Percentiles rank a stretch among this genome's conserved stretches.
Conservation (phyloP, 495 filamentous ascomycete genomes). For the Rusavskia elegans region DNA sequence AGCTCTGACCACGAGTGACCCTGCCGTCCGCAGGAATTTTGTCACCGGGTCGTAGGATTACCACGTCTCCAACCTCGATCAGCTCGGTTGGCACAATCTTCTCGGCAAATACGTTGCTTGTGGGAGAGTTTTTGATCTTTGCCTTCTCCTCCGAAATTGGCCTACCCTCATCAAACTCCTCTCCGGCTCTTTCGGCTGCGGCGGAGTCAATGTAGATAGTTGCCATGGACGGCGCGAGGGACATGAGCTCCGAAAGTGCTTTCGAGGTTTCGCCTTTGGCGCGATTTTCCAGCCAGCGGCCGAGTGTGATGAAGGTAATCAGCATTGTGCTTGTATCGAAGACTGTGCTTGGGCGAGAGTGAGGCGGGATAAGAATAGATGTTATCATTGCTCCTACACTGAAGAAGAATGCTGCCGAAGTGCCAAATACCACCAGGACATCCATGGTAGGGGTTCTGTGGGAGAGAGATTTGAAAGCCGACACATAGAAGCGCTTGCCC, state of each 20-base stretch:
- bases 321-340: slow-evolving; percentile 99
- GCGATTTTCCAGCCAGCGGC: slow-evolving; percentile 82
- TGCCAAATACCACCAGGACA: slow-evolving; percentile 84
- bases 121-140: slow-evolving; percentile 15
- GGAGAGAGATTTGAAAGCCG: slow-evolving; percentile 77
- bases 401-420: slow-evolving; percentile 96
- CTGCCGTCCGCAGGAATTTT: slow-evolving; percentile 91
- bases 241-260: slow-evolving; percentile 90
- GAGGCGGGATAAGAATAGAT: slow-evolving; percentile 50
- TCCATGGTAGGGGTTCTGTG: slow-evolving; percentile 95
- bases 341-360: slow-evolving; percentile 65
- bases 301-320: slow-evolving; percentile 88
- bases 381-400: slow-evolving; percentile 79
- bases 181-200: slow-evolving; percentile 76
- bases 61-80: slow-evolving; percentile 85
- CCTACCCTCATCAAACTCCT: slow-evolving; percentile 45
- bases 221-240: slow-evolving; percentile 86
- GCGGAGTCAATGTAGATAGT: slow-evolving; percentile 97
- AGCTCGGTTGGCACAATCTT: slow-evolving; percentile 82
- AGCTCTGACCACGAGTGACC: slow-evolving; percentile 77
- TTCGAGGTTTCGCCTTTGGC: slow-evolving; percentile 96
- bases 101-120: slow-evolving; percentile 54
- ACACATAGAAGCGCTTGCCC: slow-evolving; percentile 79
- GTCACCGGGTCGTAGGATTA: slow-evolving; percentile 84
- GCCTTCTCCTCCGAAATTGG: slow-evolving; percentile 24